A percentile compares a stretch with the other conserved stretches of the same genome.
Conservation (phyloP, 139 green algal genomes). For the Chlorella sp. region DNA sequence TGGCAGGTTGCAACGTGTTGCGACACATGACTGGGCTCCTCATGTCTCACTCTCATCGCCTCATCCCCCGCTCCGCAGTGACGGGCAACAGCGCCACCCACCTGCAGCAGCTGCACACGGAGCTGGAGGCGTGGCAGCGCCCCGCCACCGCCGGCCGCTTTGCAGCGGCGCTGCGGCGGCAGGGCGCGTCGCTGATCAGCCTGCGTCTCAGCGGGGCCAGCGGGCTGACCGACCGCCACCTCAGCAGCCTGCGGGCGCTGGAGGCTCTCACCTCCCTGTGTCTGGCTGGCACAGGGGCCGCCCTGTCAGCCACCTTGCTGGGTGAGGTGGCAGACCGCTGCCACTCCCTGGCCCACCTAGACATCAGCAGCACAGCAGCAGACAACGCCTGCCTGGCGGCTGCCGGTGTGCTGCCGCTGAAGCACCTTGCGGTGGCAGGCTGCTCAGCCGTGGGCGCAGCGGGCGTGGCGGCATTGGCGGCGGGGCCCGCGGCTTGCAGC, state of each 20-base stretch:
- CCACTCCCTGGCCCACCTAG: neutral
- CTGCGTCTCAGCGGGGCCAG: slow-evolving; percentile 24
- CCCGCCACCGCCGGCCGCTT: slow-evolving; percentile 22
- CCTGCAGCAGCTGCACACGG: slow-evolving; percentile 26
- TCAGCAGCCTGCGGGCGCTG: slow-evolving; percentile 3
- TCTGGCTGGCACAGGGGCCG: slow-evolving; percentile 3
- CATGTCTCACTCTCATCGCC: too few species aligned
- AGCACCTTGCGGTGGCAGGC: neutral
- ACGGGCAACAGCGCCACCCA: neutral
- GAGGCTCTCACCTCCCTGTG: neutral
- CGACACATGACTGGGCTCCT: too few species aligned
- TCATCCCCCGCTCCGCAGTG: neutral
- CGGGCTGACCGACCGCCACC: slow-evolving; percentile 23
- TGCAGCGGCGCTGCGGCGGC: slow-evolving; percentile 13
- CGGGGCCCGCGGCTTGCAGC: neutral
- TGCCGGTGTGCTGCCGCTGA: neutral
- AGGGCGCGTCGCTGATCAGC: slow-evolving; percentile 4
- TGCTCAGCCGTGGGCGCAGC: neutral
- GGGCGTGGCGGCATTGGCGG: slow-evolving; percentile 5
- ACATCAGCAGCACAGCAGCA: slow-evolving; percentile 17
- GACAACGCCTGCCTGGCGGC: slow-evolving; percentile 8
- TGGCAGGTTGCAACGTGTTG: too few species aligned
- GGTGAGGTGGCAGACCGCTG: neutral
- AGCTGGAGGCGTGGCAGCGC: slow-evolving; percentile 24
- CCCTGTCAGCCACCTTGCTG: slow-evolving; percentile 5